Base-by-base conservation (phyloP, 345 rosid species). In the Punica granatum region DNA sequence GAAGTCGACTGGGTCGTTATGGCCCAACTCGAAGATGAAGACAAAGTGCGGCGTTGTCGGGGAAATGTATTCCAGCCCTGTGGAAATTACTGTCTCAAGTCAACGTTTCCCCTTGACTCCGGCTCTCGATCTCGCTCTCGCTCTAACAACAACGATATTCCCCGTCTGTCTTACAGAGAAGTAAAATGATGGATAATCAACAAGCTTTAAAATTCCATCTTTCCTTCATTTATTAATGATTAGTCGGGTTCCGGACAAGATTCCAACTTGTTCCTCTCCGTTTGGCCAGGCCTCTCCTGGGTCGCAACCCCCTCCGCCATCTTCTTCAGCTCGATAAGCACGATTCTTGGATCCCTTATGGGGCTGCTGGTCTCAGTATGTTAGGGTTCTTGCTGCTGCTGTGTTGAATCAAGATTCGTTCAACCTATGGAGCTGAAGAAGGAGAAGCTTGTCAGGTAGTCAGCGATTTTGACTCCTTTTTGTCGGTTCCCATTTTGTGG, bases 361-460 rank as follows among this genome's bases (percentile, higher is more conserved):
- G 33, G 19, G 18, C 34, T 56, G 61, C 61, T 1, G 21, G 16
- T 12, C 4, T 56, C 33, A 25, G 61, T 56, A 30, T 56, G 61
- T 10, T 51, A 49, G 60, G 43, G 25, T 37, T 63, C 49, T 39
- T 2, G 48, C 28, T 5, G 18, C 34, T 49, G 69, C 11, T 26
- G 31, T 53, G n/a, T 37, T 53, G 32, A 35, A 56, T 28, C 19
- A 26, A 56, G 61, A 26, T 30, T 30, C 1, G 15, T 28, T 13
- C 61, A 1, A 13, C 33, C 11, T 56, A 89, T 85, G 96, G 90
- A 89, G 80, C 75, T 78, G 69, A 84, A 72, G 72, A 87, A 80
- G 77, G 88, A 77, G 34, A 85, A 78, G 74, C 82, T 85, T 64
- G 82, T 84, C 61, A 85, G 82, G 92, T n/a, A n/a, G n/a, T 82